Percentiles rank a stretch among this genome's conserved stretches.
Conservation (phyloP, 345 rosid species). For the Raphanus raphanistrum region DNA sequence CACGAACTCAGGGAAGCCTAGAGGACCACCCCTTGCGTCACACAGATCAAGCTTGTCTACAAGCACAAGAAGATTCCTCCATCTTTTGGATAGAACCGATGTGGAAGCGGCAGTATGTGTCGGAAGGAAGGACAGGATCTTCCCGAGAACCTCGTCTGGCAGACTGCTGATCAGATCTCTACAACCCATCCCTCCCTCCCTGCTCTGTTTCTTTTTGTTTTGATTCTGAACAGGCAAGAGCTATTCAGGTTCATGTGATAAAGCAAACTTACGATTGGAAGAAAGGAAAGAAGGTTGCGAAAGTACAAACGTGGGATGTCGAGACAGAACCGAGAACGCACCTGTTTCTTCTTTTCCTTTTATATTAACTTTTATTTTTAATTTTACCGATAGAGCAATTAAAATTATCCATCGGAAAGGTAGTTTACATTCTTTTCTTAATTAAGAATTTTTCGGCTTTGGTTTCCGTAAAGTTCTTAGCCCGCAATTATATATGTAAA, state of each 20-base stretch:
- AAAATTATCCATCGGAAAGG: too few species aligned
- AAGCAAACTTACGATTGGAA: background rate
- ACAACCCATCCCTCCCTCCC: background rate
- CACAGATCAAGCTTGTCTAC: background rate
- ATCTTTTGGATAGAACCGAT: background rate
- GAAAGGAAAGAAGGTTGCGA: background rate
- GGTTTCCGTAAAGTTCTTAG: too few species aligned
- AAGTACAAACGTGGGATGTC: background rate
- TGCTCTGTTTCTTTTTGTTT: background rate
- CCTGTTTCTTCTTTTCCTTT: background rate
- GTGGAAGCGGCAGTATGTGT: background rate
- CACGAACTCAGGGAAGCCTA: background rate
- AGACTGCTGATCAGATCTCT: background rate
- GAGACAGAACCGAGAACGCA: background rate
- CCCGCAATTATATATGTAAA: too few species aligned
- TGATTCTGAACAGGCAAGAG: too few species aligned
- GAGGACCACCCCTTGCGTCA: background rate
- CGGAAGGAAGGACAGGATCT: background rate
- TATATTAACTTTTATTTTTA: too few species aligned
- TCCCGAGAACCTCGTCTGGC: background rate
- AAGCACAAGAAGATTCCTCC: background rate
- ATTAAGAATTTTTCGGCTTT: too few species aligned
- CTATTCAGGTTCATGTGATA: too few species aligned
- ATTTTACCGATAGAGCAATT: background rate
- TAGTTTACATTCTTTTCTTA: too few species aligned